These are phyloP conservation scores for Noccaea bulbosa DNA, from an alignment of 345 rosid genomes.

Conservation along the genomic window DNA sequence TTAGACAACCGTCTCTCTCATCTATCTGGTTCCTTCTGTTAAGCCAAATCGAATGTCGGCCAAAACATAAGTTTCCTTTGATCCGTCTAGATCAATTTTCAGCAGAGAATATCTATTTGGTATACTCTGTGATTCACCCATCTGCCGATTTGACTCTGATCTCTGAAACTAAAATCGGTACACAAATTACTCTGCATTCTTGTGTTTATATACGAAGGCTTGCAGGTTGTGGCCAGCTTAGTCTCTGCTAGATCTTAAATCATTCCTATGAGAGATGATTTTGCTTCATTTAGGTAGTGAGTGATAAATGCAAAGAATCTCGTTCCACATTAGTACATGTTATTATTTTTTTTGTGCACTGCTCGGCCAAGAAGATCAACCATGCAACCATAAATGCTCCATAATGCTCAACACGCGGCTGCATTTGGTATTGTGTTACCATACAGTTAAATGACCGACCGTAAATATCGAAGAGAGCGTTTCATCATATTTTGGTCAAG, in stretches of 20 bases:
- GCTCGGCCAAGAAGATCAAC: slow-evolving; percentile 50
- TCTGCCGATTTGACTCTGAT: not conserved
- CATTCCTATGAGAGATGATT: not conserved
- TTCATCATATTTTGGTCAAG: not conserved
- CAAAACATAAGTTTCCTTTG: slow-evolving; percentile 15
- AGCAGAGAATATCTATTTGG: not conserved
- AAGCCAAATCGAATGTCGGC: slow-evolving; percentile 32
- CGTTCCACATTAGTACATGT: slow-evolving; percentile 4
- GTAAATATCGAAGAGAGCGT: not conserved
- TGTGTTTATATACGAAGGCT: not conserved
- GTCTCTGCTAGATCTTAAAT: not conserved
- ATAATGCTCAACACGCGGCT: slow-evolving; percentile 48
- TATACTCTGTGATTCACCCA: not conserved
- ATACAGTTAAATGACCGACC: too few species aligned
- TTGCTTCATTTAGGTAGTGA: slow-evolving; percentile 8
- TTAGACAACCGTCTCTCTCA: slow-evolving; percentile 34
- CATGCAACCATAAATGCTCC: slow-evolving; percentile 50
- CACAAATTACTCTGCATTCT: not conserved
- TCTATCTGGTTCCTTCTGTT: slow-evolving; percentile 22
- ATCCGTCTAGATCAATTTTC: not conserved
- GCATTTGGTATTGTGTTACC: not conserved
- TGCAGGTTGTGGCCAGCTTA: not conserved
- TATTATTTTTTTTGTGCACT: too few species aligned
- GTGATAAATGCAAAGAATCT: slow-evolving; percentile 14
- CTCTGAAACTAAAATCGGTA: not conserved